These are phyloP conservation scores for Pseudomonodictys pantanalensis DNA, from an alignment of 495 filamentous ascomycete species.

Conservation along the genomic window DNA sequence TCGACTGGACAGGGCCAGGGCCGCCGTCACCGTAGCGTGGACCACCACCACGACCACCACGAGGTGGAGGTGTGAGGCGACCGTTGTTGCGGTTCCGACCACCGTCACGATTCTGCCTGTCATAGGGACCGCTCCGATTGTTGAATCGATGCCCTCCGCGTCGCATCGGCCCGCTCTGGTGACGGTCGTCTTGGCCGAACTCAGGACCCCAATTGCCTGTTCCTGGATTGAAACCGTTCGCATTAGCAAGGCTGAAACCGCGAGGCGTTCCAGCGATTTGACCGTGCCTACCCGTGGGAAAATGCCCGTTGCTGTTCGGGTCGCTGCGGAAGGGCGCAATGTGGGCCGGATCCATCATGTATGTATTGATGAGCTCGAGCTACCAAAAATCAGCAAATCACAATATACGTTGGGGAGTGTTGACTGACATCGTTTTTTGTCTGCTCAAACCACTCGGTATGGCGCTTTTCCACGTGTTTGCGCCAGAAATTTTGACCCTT, in stretches of 20 bases:
- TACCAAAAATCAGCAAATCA: constrained; percentile 41
- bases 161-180: constrained; percentile 60
- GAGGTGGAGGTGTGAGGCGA: constrained; percentile 42
- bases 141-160: constrained; percentile 51
- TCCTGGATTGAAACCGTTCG: constrained; percentile 53
- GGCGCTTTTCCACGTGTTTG: constrained; percentile 96
- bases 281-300: constrained; percentile 71
- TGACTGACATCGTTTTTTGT: constrained; percentile 76
- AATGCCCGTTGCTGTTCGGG: constrained; percentile 96
- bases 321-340: constrained; percentile 90
- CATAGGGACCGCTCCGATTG: constrained; percentile 57
- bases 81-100: constrained; percentile 43
- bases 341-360: constrained; percentile 88
- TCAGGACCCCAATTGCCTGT: constrained; percentile 21
- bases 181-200: constrained; percentile 43
- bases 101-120: constrained; percentile 47
- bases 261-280: constrained; percentile 78
- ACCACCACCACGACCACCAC: constrained; percentile 44
- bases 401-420: not conserved
- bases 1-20: constrained; percentile 72
- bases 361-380: constrained; percentile 86
- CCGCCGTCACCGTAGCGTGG: constrained; percentile 51
- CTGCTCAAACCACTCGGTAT: constrained; percentile 79
- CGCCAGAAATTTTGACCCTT: constrained; percentile 95
- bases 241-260: constrained; percentile 80